Percentiles rank a stretch among this genome's conserved stretches.
phyloP scores from a whole-genome alignment of 768 basidiomycete species.

The Candolleomyces efflorescens region DNA sequence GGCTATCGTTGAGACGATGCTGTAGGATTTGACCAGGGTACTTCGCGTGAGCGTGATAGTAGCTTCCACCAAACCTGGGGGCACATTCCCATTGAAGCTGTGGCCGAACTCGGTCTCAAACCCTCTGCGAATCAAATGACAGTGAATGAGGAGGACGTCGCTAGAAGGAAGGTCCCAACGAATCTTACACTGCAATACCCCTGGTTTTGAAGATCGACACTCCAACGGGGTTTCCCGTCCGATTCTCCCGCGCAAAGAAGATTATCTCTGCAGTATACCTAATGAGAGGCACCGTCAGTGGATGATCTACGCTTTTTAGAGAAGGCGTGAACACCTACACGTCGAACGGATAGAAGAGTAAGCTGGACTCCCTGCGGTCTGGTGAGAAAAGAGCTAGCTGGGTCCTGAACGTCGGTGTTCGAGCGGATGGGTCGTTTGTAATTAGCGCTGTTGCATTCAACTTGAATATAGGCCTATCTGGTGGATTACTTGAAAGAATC shows the following conservation, averaged over 20 bases:
- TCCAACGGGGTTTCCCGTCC: slow-evolving; percentile 16
- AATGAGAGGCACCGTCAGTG: neutral
- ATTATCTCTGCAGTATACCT: slow-evolving; percentile 20
- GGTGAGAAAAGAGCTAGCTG: slow-evolving; percentile 19
- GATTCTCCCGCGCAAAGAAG: slow-evolving; percentile 17
- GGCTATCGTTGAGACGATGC: slow-evolving; percentile 17
- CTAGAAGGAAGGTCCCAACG: neutral
- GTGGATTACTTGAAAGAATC: slow-evolving; percentile 14
- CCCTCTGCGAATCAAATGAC: slow-evolving; percentile 11
- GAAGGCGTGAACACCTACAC: slow-evolving; percentile 8
- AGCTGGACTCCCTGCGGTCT: slow-evolving; percentile 13
- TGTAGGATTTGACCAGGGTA: slow-evolving; percentile 18
- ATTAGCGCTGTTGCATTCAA: slow-evolving; percentile 15
- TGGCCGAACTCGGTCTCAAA: slow-evolving; percentile 17
- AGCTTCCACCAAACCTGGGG: slow-evolving; percentile 17
- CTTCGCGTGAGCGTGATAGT: slow-evolving; percentile 16
- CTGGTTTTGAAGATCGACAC: slow-evolving; percentile 14
- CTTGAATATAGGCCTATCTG: slow-evolving; percentile 16
- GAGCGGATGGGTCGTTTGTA: slow-evolving; percentile 11
- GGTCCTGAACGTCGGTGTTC: slow-evolving; percentile 20
- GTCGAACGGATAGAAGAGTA: slow-evolving; percentile 21
- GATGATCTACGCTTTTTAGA: neutral
- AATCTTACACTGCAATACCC: slow-evolving; percentile 19
- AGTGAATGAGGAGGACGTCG: neutral
- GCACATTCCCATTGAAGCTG: slow-evolving; percentile 11